Evolutionary conservation across 106 monocot genomes (phyloP).

Genomic region (Dioscorea alata): DNA sequence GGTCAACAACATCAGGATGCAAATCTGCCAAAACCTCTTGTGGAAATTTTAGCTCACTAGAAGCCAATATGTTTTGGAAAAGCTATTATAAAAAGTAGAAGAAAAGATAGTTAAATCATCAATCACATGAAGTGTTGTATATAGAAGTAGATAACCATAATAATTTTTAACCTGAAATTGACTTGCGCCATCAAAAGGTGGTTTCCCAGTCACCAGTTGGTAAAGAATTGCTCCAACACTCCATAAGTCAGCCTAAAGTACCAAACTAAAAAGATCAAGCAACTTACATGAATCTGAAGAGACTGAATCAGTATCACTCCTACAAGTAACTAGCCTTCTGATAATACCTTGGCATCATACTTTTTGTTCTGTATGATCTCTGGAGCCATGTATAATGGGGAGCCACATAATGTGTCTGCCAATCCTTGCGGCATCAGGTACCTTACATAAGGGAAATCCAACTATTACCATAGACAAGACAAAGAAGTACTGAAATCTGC

Average conservation of each 20-base stretch:
- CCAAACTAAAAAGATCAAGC: neutral
- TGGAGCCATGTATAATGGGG: slow-evolving; percentile 99
- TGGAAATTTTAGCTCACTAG: slow-evolving; percentile 68
- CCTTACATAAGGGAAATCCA: slow-evolving; percentile 20
- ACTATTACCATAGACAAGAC: too few species aligned
- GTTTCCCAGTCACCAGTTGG: slow-evolving; percentile 72
- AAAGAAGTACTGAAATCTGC: too few species aligned
- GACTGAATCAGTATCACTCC: neutral
- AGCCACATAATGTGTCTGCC: slow-evolving; percentile 96
- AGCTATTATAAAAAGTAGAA: slow-evolving; percentile 34
- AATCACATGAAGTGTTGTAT: neutral
- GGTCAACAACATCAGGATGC: slow-evolving; percentile 71
- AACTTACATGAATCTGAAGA: neutral
- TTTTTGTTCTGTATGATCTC: slow-evolving; percentile 95
- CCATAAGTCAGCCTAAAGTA: slow-evolving; percentile 80
- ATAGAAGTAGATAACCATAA: neutral
- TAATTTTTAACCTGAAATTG: slow-evolving; percentile 68
- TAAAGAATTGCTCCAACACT: slow-evolving; percentile 74
- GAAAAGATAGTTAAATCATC: neutral
- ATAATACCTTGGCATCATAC: slow-evolving; percentile 92
- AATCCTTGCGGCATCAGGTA: slow-evolving; percentile 63
- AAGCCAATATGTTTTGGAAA: slow-evolving; percentile 74
- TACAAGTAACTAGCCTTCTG: neutral
- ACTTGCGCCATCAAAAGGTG: slow-evolving; percentile 77
- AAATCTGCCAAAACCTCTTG: slow-evolving; percentile 28